Evolutionary conservation across 805 yeast species (phyloP), one percentile per base, ranked within the genome.

Genomic region (Vanderwaltozyma polyspora): DNA sequence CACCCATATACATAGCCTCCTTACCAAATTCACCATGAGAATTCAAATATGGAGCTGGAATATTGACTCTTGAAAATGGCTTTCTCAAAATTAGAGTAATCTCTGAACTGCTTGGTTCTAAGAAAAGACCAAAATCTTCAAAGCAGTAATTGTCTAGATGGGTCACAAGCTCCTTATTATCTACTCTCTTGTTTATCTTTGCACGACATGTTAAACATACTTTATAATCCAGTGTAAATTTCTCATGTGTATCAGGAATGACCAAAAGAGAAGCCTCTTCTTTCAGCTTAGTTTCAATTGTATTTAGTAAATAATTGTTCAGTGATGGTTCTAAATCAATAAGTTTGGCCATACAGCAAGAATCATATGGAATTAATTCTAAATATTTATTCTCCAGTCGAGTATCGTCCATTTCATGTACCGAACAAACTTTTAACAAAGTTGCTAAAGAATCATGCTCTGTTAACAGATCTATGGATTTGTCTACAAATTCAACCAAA

Each of bases 11-110:
- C 39, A 66, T 59, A 3, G 74, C 64, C 12, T 68, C 68, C 6
- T 63, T 60, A 21, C 80, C 80, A 3, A 77, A 69, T 52, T 81
- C 91, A 14, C 93, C 93, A 54, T 80, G 86, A 6, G 65, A 62
- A 34, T 82, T 79, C 49, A 81, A 58, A 48, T 79, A 81, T 10
- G 89, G 91, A 0, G 83, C 79, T 35, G 70, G 70, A 41, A 70
- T 62, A 24, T 36, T 44, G 6, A 53, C 45, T 6, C 42, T 40
- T 3, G 55, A 54, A 6, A 45, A 39, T 6, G 61, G 59, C 14
- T 52, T 56, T 28, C 48, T 59, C 53, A 49, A 44, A 41, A 38
- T 54, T 23, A 56, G 36, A 29, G 51, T 51, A 19, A 61, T 49
- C 25, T 46, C 53, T 31, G 58, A 59, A 2, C 49, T 42, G 32